Conservation (phyloP, 805 yeast genomes). For the Candida maris region DNA sequence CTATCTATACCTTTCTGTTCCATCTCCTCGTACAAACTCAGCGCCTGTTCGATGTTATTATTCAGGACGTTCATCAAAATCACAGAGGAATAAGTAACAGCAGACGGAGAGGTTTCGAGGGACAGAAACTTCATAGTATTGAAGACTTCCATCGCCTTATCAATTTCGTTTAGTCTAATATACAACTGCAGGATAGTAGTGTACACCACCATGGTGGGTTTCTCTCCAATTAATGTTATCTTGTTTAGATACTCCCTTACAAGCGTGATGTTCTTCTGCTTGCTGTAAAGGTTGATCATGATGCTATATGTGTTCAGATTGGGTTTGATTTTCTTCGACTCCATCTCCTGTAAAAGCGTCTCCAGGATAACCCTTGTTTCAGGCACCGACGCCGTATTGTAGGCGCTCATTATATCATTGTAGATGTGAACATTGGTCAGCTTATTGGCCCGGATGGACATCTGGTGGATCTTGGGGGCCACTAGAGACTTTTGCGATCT, state of each 20-base stretch:
- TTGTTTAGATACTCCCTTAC: slow-evolving; percentile 37
- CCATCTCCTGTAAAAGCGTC: slow-evolving; percentile 28
- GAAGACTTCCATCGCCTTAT: slow-evolving; percentile 69
- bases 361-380: slow-evolving; percentile 32
- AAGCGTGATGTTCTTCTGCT: slow-evolving; percentile 33
- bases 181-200: slow-evolving; percentile 60
- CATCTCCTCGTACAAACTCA: slow-evolving; percentile 77
- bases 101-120: slow-evolving; percentile 59
- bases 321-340: slow-evolving; percentile 26
- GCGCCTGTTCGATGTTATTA: slow-evolving; percentile 65
- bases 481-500: slow-evolving; percentile 30
- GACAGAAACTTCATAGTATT: slow-evolving; percentile 83
- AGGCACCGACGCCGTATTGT: slow-evolving; percentile 16
- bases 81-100: slow-evolving; percentile 66
- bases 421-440: slow-evolving; percentile 31
- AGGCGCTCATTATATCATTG: slow-evolving; percentile 35
- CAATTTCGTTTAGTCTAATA: slow-evolving; percentile 46
- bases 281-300: slow-evolving; percentile 44
- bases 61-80: slow-evolving; percentile 61
- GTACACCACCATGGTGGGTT: slow-evolving; percentile 45
- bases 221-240: slow-evolving; percentile 37
- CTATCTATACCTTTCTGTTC: slow-evolving; percentile 30
- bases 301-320: slow-evolving; percentile 41
- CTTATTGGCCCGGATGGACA: slow-evolving; percentile 36
- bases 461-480: slow-evolving; percentile 35